phyloP scores from a whole-genome alignment of 2,329 filamentous ascomycete genomes.

The Monilinia fructigena region DNA sequence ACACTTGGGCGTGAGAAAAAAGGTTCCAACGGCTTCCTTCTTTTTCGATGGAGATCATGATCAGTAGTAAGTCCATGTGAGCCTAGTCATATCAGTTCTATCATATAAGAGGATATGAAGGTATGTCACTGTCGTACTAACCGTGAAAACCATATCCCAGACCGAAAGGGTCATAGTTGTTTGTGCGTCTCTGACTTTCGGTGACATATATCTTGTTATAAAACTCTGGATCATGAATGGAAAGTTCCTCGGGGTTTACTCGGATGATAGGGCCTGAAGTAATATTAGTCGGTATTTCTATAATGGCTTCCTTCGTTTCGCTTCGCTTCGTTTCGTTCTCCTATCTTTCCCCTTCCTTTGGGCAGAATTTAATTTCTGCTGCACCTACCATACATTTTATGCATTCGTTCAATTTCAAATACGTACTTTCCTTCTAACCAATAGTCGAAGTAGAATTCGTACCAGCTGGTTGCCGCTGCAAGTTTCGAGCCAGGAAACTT shows the following conservation, averaged over 20 bases:
- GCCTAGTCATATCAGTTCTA: background rate
- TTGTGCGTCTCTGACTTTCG: conserved; percentile 11
- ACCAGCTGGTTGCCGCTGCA: conserved; percentile 35
- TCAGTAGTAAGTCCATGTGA: conserved; percentile 14
- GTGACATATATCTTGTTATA: conserved; percentile 43
- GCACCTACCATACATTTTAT: conserved; percentile 43
- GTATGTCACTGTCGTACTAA: too few species aligned
- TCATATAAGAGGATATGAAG: too few species aligned
- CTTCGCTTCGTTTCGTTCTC: too few species aligned
- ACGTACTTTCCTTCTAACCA: conserved; percentile 43
- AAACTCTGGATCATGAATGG: conserved; percentile 41
- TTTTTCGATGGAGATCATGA: conserved; percentile 26
- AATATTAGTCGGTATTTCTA: background rate
- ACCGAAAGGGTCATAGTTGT: conserved; percentile 7
- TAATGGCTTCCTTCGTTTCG: too few species aligned
- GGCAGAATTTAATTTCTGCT: background rate
- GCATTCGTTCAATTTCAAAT: conserved; percentile 45
- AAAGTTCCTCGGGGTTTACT: conserved; percentile 43
- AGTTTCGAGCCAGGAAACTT: conserved; percentile 38
- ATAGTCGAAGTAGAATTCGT: conserved; percentile 44
- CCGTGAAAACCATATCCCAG: too few species aligned
- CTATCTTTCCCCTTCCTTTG: too few species aligned
- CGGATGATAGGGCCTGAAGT: conserved; percentile 38
- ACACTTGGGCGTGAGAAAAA: conserved; percentile 27
- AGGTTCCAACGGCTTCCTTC: conserved; percentile 26